phyloP scores from a whole-genome alignment of 23 red algal species.

The Gracilaria gracilis region DNA sequence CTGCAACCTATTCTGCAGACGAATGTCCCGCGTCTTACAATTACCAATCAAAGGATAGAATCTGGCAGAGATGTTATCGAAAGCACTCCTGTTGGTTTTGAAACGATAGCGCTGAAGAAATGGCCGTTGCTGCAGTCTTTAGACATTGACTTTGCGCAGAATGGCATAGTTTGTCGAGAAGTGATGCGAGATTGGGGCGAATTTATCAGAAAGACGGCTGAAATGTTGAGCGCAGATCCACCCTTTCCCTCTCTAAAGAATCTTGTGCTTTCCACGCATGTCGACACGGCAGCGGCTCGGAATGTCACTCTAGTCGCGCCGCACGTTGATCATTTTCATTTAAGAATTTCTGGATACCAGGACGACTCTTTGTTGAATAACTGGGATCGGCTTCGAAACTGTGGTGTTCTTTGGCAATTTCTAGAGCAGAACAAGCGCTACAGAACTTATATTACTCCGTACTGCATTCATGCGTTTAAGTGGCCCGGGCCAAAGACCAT shows the following conservation, averaged over 20 bases:
- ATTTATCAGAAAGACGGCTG: not conserved
- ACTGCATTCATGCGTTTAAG: constrained; percentile 4
- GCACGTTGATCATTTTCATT: not conserved
- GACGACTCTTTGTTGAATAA: not conserved
- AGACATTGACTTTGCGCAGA: not conserved
- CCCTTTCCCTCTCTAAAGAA: not conserved
- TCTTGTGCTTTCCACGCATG: not conserved
- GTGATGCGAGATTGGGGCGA: not conserved
- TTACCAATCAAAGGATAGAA: not conserved
- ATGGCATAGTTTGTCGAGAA: not conserved
- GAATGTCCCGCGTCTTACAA: not conserved
- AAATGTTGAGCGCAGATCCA: not conserved
- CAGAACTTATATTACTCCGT: not conserved
- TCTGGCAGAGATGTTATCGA: not conserved
- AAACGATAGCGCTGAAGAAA: not conserved
- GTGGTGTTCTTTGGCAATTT: not conserved
- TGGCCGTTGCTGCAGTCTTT: not conserved
- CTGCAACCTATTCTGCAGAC: not conserved
- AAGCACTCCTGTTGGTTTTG: not conserved
- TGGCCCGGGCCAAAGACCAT: not conserved
- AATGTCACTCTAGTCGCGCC: not conserved
- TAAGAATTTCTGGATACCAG: not conserved
- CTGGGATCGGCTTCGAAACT: not conserved
- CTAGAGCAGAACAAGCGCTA: not conserved
- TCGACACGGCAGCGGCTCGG: not conserved